A percentile compares a stretch with the other conserved stretches of the same genome.
phyloP scores from a whole-genome alignment of 495 filamentous ascomycete species.

The Aspergillus incahuasiensis region DNA sequence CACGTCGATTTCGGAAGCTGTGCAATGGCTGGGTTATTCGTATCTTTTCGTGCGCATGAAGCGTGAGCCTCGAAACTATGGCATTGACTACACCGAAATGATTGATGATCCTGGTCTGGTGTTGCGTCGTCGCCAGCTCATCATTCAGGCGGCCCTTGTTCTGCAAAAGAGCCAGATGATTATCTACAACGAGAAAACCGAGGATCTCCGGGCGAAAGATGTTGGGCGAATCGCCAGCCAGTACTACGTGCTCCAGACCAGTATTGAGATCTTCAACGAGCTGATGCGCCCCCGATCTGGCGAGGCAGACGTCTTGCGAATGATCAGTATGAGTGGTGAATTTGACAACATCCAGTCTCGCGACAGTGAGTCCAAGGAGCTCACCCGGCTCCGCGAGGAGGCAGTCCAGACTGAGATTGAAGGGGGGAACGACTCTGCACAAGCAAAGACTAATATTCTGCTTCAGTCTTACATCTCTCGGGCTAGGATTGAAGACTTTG shows the following conservation, averaged over 20 bases:
- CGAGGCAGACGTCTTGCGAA: conserved; percentile 85
- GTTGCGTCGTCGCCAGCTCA: conserved; percentile 71
- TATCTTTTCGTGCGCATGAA: conserved; percentile 97
- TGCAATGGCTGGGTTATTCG: conserved; percentile 96
- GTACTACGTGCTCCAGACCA: conserved; percentile 89
- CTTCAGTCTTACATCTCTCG: conserved; percentile 94
- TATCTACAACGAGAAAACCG: conserved; percentile 90
- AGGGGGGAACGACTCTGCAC: conserved; percentile 69
- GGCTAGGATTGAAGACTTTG: conserved; percentile 84
- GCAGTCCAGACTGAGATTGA: conserved; percentile 67
- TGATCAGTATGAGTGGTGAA: conserved; percentile 95
- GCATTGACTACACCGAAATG: conserved; percentile 93
- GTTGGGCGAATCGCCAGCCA: conserved; percentile 95
- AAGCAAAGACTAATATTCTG: conserved; percentile 92
- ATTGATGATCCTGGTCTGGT: conserved; percentile 81
- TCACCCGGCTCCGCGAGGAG: conserved; percentile 60
- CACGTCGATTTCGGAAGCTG: conserved; percentile 87
- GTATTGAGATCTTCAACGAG: conserved; percentile 90
- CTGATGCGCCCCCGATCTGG: conserved; percentile 77
- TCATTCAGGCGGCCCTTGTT: conserved; percentile 79
- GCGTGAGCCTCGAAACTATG: conserved; percentile 84
- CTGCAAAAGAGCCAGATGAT: conserved; percentile 96
- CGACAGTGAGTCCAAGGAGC: conserved; percentile 79
- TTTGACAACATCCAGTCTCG: conserved; percentile 94
- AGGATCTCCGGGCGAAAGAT: conserved; percentile 87